Evolutionary conservation across 768 basidiomycete genomes (phyloP).

Genomic region (Tulasnella sp.): DNA sequence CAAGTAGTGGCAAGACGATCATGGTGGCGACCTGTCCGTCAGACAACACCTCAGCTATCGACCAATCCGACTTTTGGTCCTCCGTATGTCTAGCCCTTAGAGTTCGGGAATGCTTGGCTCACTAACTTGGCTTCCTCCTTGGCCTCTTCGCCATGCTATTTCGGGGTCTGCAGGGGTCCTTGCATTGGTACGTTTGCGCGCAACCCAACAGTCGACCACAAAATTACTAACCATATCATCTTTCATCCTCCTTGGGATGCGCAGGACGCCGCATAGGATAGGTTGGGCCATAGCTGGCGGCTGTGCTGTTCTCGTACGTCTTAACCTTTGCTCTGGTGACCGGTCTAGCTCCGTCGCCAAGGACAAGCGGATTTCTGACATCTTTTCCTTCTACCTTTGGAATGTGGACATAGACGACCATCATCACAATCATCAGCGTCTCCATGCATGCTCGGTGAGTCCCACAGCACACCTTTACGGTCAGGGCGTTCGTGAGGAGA

Average conservation of each 20-base stretch:
- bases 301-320: background rate
- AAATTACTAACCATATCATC: background rate
- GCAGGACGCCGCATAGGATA: background rate
- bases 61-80: slow-evolving; percentile 64
- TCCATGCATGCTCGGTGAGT: background rate
- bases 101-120: background rate
- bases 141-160: background rate
- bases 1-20: background rate
- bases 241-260: background rate
- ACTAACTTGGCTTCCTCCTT: background rate
- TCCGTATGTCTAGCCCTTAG: slow-evolving; percentile 41
- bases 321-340: background rate
- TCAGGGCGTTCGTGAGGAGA: too few species aligned
- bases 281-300: background rate
- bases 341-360: background rate
- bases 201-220: background rate
- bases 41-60: slow-evolving; percentile 45
- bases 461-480: background rate
- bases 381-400: background rate
- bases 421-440: background rate
- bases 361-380: background rate
- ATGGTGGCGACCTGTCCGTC: slow-evolving; percentile 22
- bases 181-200: slow-evolving; percentile 12
- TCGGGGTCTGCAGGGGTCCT: background rate
- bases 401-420: background rate